Percentiles rank a stretch among this genome's conserved stretches.
These are phyloP conservation scores for Dorcoceras hygrometricum DNA, from an alignment of 257 asterid genomes.

Conservation along the genomic window DNA sequence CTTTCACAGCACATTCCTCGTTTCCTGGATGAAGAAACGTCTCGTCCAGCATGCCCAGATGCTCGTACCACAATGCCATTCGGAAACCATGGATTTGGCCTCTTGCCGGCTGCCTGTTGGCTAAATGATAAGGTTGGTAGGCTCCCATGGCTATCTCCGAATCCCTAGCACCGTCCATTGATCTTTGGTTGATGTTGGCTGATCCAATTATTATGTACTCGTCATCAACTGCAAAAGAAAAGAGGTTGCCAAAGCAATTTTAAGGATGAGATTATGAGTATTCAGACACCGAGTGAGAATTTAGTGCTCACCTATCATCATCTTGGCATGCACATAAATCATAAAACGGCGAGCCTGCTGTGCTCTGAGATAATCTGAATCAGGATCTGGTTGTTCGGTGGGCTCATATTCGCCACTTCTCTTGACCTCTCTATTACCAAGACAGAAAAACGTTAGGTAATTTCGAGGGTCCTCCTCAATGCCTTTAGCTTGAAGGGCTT, in stretches of 20 bases:
- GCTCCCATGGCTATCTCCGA: constrained; percentile 97
- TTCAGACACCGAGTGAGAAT: background rate
- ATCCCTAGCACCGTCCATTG: constrained; percentile 93
- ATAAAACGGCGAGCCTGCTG: constrained; percentile 97
- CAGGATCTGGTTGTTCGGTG: constrained; percentile 75
- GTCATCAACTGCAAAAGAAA: constrained; percentile 65
- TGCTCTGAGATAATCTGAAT: constrained; percentile 71
- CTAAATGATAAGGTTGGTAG: constrained; percentile 75
- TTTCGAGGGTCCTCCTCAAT: constrained; percentile 79
- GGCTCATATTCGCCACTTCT: constrained; percentile 87
- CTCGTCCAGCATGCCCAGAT: constrained; percentile 83
- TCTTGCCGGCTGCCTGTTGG: constrained; percentile 58
- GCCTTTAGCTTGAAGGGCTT: constrained; percentile 76
- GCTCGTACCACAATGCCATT: constrained; percentile 93
- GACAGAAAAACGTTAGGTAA: constrained; percentile 82
- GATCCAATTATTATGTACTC: constrained; percentile 93
- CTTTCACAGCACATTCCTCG: constrained; percentile 66
- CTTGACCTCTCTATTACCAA: constrained; percentile 85
- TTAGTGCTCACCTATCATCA: constrained; percentile 69
- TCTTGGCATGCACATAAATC: constrained; percentile 95
- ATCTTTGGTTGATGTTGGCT: constrained; percentile 94
- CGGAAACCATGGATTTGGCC: constrained; percentile 94
- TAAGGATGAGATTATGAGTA: background rate
- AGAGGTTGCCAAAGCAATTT: background rate
- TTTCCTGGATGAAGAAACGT: constrained; percentile 64